These are phyloP conservation scores for Elsinoe batatas DNA, from an alignment of 2,329 filamentous ascomycete species.

Conservation along the genomic window DNA sequence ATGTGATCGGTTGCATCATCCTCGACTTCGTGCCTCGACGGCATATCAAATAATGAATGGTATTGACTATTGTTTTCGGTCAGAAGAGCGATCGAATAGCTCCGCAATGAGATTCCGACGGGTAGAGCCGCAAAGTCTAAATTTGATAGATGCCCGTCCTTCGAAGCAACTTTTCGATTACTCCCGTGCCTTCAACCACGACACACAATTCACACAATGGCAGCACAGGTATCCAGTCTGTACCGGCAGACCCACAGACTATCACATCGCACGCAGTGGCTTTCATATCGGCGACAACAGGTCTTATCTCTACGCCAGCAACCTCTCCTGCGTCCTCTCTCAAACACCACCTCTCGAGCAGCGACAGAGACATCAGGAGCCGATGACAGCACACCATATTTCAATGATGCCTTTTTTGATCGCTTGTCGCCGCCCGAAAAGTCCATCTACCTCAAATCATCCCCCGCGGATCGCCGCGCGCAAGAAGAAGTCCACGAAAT, in stretches of 20 bases:
- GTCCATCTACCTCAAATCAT: slow-evolving; percentile 15
- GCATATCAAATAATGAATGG: background rate
- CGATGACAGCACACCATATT: slow-evolving; percentile 14
- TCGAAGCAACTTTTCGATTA: background rate
- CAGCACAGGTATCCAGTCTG: background rate
- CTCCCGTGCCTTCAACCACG: background rate
- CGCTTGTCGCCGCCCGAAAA: slow-evolving; percentile 16
- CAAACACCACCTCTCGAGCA: background rate
- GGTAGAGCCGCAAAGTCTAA: slow-evolving; percentile 5
- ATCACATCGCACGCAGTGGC: slow-evolving; percentile 13
- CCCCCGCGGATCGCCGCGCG: slow-evolving; percentile 16
- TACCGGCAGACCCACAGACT: slow-evolving; percentile 4
- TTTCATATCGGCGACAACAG: slow-evolving; percentile 8
- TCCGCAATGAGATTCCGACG: background rate
- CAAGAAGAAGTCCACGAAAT: slow-evolving; percentile 12
- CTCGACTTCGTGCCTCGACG: background rate
- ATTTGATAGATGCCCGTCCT: background rate
- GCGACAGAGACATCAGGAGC: background rate
- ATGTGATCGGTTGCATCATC: no score
- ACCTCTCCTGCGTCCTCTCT: background rate
- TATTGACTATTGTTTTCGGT: background rate
- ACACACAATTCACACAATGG: background rate
- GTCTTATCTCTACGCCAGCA: background rate
- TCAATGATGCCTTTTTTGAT: slow-evolving; percentile 15
- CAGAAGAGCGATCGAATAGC: background rate